Evolutionary conservation across 129 eudicot species (phyloP).

Genomic region (Artemisia tridentata): DNA sequence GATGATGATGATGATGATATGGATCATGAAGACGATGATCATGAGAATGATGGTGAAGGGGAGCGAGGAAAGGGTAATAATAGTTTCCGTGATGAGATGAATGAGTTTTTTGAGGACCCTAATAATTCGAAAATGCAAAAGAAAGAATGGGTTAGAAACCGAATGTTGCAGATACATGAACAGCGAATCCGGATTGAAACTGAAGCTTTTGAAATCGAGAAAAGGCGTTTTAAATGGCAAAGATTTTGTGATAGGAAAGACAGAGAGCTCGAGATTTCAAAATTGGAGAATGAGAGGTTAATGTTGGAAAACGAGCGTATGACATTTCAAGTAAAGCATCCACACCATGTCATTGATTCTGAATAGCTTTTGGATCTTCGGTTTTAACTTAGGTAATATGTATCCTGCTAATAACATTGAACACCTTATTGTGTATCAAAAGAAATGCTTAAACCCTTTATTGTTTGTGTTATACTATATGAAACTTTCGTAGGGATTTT

Average conservation of each 20-base stretch:
- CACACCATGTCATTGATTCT: conserved; percentile 25
- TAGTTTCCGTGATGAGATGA: conserved; percentile 43
- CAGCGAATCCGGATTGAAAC: conserved; percentile 43
- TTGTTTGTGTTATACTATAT: conserved; percentile 1
- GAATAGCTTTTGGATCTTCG: conserved; percentile 20
- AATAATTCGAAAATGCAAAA: conserved; percentile 43
- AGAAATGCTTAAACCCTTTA: conserved; percentile 15
- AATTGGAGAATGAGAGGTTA: conserved; percentile 62
- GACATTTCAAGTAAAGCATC: conserved; percentile 48
- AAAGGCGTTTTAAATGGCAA: conserved; percentile 60
- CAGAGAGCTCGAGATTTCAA: conserved; percentile 49
- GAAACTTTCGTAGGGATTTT: background rate
- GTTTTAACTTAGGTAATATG: background rate
- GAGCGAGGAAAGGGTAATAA: conserved; percentile 16
- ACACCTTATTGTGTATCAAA: background rate
- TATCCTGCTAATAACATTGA: background rate
- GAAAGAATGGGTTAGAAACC: conserved; percentile 44
- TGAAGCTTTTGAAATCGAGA: conserved; percentile 59
- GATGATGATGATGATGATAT: conserved; percentile 31
- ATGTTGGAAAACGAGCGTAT: conserved; percentile 62
- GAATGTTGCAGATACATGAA: conserved; percentile 40
- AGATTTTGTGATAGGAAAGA: conserved; percentile 64
- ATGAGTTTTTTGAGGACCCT: conserved; percentile 33
- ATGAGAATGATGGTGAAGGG: conserved; percentile 3
- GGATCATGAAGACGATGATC: conserved; percentile 25